Conservation (phyloP, 306 rosid genomes). For the Quercus dentata region DNA sequence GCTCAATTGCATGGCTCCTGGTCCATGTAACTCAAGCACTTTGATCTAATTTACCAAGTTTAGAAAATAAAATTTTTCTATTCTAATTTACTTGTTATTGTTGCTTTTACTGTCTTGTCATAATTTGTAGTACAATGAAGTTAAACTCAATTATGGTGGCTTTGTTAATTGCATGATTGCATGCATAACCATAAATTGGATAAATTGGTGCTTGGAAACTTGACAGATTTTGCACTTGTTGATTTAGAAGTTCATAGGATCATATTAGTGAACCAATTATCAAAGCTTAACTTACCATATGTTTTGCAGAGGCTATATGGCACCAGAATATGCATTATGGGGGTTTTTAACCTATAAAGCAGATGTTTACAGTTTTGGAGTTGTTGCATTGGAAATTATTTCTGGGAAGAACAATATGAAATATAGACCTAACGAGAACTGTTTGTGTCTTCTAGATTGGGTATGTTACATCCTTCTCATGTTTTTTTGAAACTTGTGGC, state of each 20-base stretch:
- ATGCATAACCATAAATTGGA: too few species aligned
- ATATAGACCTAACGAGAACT: slow-evolving; percentile 37
- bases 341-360: slow-evolving; percentile 35
- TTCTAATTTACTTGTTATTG: slow-evolving; percentile 30
- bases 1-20: too few species aligned
- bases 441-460: slow-evolving; percentile 57
- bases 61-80: too few species aligned
- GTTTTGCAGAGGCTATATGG: slow-evolving; percentile 67
- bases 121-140: too few species aligned
- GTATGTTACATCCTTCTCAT: slow-evolving; percentile 13
- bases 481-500: not conserved
- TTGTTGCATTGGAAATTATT: slow-evolving; percentile 50
- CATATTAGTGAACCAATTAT: not conserved
- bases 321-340: slow-evolving; percentile 57
- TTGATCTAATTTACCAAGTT: too few species aligned
- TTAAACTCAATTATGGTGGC: too few species aligned
- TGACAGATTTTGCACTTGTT: not conserved
- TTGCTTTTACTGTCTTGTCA: too few species aligned
- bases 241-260: not conserved
- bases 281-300: not conserved
- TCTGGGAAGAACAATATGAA: slow-evolving; percentile 43
- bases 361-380: slow-evolving; percentile 60
- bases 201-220: not conserved
- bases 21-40: too few species aligned
- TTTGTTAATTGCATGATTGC: too few species aligned